Conservation (phyloP, 1,284 basidiomycete species). For the Fomitiporia mediterranea region DNA sequence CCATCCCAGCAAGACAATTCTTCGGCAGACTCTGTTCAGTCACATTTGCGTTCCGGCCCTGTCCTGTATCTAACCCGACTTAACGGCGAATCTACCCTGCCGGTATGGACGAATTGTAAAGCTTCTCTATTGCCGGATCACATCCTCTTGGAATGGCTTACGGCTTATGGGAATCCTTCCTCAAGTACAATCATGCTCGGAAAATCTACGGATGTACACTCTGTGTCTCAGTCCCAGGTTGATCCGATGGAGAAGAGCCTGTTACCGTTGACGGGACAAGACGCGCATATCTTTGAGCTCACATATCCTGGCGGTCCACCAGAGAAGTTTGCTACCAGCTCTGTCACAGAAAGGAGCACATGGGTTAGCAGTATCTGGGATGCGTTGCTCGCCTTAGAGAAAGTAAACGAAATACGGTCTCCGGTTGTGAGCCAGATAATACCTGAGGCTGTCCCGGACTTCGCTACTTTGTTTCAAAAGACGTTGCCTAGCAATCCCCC, state of each 20-base stretch:
- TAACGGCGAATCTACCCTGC: slow-evolving; percentile 29
- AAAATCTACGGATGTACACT: slow-evolving; percentile 58
- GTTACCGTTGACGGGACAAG: slow-evolving; percentile 34
- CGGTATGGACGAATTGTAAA: slow-evolving; percentile 51
- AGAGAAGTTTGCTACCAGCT: slow-evolving; percentile 57
- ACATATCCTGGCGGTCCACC: slow-evolving; percentile 44
- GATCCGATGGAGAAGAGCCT: slow-evolving; percentile 38
- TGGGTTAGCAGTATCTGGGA: slow-evolving; percentile 76
- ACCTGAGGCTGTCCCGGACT: too few species aligned
- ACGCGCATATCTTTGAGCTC: slow-evolving; percentile 57
- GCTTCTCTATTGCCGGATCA: slow-evolving; percentile 43
- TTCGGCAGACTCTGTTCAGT: neutral
- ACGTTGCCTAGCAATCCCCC: neutral
- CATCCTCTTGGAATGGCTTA: slow-evolving; percentile 45
- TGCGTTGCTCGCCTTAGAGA: slow-evolving; percentile 43
- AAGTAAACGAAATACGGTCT: too few species aligned
- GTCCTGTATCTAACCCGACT: slow-evolving; percentile 48
- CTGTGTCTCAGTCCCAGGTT: slow-evolving; percentile 42
- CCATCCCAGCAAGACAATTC: neutral
- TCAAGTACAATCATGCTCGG: slow-evolving; percentile 45
- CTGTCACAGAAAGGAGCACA: slow-evolving; percentile 56
- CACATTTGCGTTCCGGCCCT: slow-evolving; percentile 33
- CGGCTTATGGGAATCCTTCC: slow-evolving; percentile 39
- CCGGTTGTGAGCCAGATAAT: neutral
- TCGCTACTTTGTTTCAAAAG: too few species aligned